Percentiles rank a stretch among this genome's conserved stretches.
Evolutionary conservation across 2,329 filamentous ascomycete species (phyloP).

Genomic region (Penicillium sp.): DNA sequence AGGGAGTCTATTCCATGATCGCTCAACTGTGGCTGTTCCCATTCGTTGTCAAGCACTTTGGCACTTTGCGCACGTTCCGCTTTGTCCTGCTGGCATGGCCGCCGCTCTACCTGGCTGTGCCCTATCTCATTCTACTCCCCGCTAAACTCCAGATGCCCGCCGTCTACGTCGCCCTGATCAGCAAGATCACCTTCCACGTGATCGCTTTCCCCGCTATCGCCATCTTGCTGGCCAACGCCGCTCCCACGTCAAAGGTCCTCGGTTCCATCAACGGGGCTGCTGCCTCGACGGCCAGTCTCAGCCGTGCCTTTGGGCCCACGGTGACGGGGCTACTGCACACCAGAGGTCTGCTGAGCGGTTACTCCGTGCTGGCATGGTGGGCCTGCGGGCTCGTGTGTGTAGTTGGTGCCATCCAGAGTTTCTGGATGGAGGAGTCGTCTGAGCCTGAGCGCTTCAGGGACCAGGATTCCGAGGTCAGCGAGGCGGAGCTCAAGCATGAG

Average conservation of each 20-base stretch:
- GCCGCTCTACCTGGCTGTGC: conserved; percentile 81
- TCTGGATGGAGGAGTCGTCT: conserved; percentile 72
- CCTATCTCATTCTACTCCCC: conserved; percentile 87
- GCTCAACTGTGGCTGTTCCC: conserved; percentile 87
- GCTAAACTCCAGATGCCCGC: conserved; percentile 72
- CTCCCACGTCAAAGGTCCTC: conserved; percentile 80
- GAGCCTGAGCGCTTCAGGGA: conserved; percentile 50
- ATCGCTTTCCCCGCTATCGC: conserved; percentile 90
- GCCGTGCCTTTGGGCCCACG: conserved; percentile 85
- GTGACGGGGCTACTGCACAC: conserved; percentile 86
- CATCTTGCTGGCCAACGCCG: conserved; percentile 87
- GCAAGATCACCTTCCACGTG: conserved; percentile 92
- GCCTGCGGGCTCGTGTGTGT: conserved; percentile 77
- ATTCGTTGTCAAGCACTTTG: conserved; percentile 73
- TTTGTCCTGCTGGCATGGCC: conserved; percentile 84
- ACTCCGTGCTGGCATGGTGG: conserved; percentile 94
- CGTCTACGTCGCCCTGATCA: conserved; percentile 78
- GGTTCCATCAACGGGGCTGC: conserved; percentile 93
- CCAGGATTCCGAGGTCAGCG: conserved; percentile 34
- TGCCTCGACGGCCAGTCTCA: conserved; percentile 87
- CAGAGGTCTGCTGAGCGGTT: conserved; percentile 76
- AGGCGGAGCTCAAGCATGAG: conserved; percentile 37
- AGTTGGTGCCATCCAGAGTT: conserved; percentile 74
- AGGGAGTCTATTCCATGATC: conserved; percentile 88
- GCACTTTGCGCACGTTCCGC: conserved; percentile 81